Evolutionary conservation across 2,329 filamentous ascomycete genomes (phyloP).

Genomic region (Fusarium sp.): DNA sequence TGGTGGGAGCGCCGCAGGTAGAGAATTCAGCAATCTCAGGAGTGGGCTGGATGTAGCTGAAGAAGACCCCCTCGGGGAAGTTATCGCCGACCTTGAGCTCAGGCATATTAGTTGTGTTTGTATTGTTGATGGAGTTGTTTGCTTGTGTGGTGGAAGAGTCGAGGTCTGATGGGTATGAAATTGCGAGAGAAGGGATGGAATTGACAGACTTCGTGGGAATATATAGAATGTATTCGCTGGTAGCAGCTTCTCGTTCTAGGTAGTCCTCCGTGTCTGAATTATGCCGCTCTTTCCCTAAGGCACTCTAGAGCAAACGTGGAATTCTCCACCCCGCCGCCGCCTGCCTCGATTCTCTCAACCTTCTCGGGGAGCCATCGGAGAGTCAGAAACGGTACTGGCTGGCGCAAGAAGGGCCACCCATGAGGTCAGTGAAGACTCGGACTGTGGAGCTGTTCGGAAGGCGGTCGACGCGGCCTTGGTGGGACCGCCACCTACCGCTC

Average conservation of each 20-base stretch:
- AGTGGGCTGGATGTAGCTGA: constrained; percentile 85
- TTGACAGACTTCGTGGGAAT: constrained; percentile 12
- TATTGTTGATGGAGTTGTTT: constrained; percentile 9
- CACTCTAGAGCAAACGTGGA: constrained; percentile 6
- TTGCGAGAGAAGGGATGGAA: constrained; percentile 10
- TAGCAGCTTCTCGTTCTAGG: constrained; percentile 16
- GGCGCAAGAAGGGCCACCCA: constrained; percentile 41
- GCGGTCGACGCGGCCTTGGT: constrained; percentile 40
- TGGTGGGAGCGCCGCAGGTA: constrained; percentile 80
- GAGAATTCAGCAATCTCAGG: constrained; percentile 76
- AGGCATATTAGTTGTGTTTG: constrained; percentile 58
- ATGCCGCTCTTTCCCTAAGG: constrained; percentile 20
- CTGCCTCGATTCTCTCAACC: constrained; percentile 16
- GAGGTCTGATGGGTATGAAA: constrained; percentile 9
- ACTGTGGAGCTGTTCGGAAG: constrained; percentile 40
- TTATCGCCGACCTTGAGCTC: constrained; percentile 82
- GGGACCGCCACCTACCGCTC: constrained; percentile 36
- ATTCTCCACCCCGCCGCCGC: constrained; percentile 9
- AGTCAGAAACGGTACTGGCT: constrained; percentile 21
- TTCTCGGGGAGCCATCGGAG: constrained; percentile 45
- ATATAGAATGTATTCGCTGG: constrained; percentile 28
- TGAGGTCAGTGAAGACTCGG: constrained; percentile 44
- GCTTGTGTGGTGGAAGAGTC: constrained; percentile 7
- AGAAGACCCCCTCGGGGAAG: constrained; percentile 84
- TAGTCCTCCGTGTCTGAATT: constrained; percentile 14